Evolutionary conservation across 2,329 filamentous ascomycete species (phyloP), one percentile per base, ranked within the genome.

Genomic region (Fusarium pseudograminearum): DNA sequence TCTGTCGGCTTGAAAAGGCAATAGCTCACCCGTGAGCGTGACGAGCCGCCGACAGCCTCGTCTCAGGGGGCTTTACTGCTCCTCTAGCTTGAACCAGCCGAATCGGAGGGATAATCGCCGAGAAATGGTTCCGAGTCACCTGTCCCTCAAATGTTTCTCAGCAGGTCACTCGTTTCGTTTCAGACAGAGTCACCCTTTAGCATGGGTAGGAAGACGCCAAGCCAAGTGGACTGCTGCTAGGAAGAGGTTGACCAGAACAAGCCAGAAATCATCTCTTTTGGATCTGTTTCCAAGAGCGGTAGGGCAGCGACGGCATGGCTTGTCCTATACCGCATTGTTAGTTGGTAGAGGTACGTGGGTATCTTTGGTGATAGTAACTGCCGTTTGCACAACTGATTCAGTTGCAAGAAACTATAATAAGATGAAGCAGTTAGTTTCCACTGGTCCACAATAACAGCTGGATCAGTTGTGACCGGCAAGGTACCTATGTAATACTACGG

Each of bases 21-120:
- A 55, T 38, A 28, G 51, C 48, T 41, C 52, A 51, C 38, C 51
- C 31, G 55, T 47, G 56, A 65, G 57, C 61, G 66, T 64, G 69
- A 65, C 68, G 61, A 66, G 63, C 61, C 57, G 65, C 42, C 44
- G 51, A 55, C 48, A 50, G 52, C 61, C 54, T 56, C 67, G 70
- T 73, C 72, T 72, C 67, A 71, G 71, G 71, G 57, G 50, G 40
- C 56, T 65, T 58, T 40, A 18, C 34, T 31, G 60, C 64, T 52
- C 46, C 41, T 40, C 46, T 46, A 44, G 47, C 33, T 51, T 26
- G 46, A 18, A 31, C 34, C 53, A 52, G 34, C 26, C 36, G 24
- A 59, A 31, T 38, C 45, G 40, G 54, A 70, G 31, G 34, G 48
- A 63, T 47, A 33, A 52, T 30, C 58, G 60, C 52, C 54, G 52